These are phyloP conservation scores for Leccinum subtestaceum DNA, from an alignment of 768 basidiomycete genomes.

Conservation along the genomic window DNA sequence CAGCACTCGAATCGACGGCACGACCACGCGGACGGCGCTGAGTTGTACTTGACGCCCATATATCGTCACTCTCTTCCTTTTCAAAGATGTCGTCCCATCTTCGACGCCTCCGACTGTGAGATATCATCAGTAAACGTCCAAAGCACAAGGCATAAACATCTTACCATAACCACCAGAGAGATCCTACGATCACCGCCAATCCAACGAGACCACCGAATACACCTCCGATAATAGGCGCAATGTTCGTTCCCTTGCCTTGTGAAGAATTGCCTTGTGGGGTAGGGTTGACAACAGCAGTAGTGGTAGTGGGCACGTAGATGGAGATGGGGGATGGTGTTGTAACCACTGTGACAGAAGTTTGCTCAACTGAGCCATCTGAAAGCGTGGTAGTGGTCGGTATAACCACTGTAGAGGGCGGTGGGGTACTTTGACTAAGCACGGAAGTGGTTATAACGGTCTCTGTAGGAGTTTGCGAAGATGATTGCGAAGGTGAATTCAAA, in stretches of 20 bases:
- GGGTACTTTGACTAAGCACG: constrained; percentile 30
- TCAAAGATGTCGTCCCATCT: constrained; percentile 55
- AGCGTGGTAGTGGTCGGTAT: constrained; percentile 37
- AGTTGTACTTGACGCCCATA: constrained; percentile 17
- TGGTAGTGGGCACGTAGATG: constrained; percentile 24
- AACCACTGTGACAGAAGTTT: constrained; percentile 36
- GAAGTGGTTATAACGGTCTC: constrained; percentile 20
- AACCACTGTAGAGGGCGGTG: constrained; percentile 32
- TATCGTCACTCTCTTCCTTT: constrained; percentile 35
- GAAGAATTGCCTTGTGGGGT: constrained; percentile 14
- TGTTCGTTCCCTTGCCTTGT: constrained; percentile 25
- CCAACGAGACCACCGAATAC: constrained; percentile 55
- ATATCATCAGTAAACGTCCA: constrained; percentile 11
- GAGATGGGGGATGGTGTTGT: constrained; percentile 35
- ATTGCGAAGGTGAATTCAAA: constrained; percentile 1
- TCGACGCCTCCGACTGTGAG: constrained; percentile 41
- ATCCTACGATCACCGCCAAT: constrained; percentile 41
- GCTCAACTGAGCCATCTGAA: constrained; percentile 40
- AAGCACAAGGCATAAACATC: constrained; percentile 5
- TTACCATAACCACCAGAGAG: constrained; percentile 54
- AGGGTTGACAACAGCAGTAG: constrained; percentile 13
- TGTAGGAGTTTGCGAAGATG: constrained; percentile 8
- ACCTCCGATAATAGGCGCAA: constrained; percentile 53
- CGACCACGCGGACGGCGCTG: constrained; percentile 23
- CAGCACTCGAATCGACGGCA: constrained; percentile 31